Base-by-base conservation (phyloP, 257 asterid genomes). In the Solanum appendiculatum region DNA sequence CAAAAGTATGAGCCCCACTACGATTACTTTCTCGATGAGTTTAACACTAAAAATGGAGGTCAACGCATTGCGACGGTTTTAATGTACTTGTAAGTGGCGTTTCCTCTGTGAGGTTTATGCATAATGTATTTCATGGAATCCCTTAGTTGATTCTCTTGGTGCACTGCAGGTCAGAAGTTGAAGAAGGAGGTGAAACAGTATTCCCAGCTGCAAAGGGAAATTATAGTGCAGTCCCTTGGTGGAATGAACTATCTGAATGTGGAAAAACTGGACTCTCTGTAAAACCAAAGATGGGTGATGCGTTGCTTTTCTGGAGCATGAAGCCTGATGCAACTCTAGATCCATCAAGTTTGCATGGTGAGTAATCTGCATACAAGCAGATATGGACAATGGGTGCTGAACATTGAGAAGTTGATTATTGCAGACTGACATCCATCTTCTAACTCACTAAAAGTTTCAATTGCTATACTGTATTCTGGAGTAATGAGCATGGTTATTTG, bases 261-360 rank as follows among this genome's bases (percentile, higher is more conserved):
- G 99, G 98, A 46, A 97, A 92, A 87, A 93, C 87, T 74, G 99
- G 99, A 70, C 98, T 97, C 68, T 94, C 99, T 46, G 96, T 97
- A 58, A 97, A 92, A 92, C 99, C 99, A 36, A 97, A 90, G 89
- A 96, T 86, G 98, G 99, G 99, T 2, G 99, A 96, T 89, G 99
- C 99, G 3, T 92, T 97, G 80, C 98, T 97, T 86, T 97, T 97
- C 94, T 97, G 99, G 99, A 97, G 99, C 92, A 93, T 97, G 99
- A 95, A 90, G 54, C 99, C 99, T 25, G 99, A 97, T 27, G 97
- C 95, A 40, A 89, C 93, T 88, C 90, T 95, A 87, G 99, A 97
- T 90, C 95, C 98, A 44, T 93, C 99, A 82, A 97, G 99, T 91
- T 92, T 97, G 94, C 99, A 97, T 2, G 99, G 83, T 42, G 83